Evolutionary conservation across 1,139 yeast genomes (phyloP).

Genomic region (Saccharomyces hybrid): DNA sequence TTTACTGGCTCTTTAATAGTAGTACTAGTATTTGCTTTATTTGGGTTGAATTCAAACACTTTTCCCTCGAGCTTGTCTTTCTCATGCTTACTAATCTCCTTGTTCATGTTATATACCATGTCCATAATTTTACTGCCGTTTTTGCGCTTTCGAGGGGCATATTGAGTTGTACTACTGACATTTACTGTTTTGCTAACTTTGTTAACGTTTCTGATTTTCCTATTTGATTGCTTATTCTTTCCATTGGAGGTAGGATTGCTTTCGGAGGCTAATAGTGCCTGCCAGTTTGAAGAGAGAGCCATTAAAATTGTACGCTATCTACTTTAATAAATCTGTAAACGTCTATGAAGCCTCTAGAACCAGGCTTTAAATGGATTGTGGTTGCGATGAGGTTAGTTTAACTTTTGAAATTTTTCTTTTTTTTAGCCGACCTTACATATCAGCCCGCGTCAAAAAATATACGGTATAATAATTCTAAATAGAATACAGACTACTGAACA

Average conservation of each 20-base stretch:
- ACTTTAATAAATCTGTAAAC: background rate
- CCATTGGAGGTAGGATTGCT: background rate
- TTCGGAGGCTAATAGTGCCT: slow-evolving; percentile 12
- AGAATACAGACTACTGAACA: background rate
- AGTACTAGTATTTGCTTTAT: background rate
- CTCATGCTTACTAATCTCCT: slow-evolving; percentile 22
- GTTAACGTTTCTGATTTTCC: slow-evolving; percentile 4
- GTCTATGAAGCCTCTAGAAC: background rate
- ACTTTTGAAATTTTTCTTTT: slow-evolving; percentile 2
- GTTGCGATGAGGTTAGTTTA: background rate
- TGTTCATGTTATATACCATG: slow-evolving; percentile 28
- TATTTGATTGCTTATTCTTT: slow-evolving; percentile 4
- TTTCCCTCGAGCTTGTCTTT: slow-evolving; percentile 21
- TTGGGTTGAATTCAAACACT: slow-evolving; percentile 15
- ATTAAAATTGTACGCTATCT: slow-evolving; percentile 8
- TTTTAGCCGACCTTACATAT: slow-evolving; percentile 3
- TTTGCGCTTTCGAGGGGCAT: background rate
- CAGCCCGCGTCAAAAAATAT: slow-evolving; percentile 1
- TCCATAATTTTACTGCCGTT: slow-evolving; percentile 21
- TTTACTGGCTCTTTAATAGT: slow-evolving; percentile 3
- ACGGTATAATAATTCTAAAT: background rate
- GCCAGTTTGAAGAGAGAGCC: slow-evolving; percentile 32
- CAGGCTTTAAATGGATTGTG: background rate
- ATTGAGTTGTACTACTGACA: background rate
- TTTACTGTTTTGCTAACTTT: background rate